Base-by-base conservation (phyloP, 1,284 basidiomycete species). In the Ceraceosorus guamensis region DNA sequence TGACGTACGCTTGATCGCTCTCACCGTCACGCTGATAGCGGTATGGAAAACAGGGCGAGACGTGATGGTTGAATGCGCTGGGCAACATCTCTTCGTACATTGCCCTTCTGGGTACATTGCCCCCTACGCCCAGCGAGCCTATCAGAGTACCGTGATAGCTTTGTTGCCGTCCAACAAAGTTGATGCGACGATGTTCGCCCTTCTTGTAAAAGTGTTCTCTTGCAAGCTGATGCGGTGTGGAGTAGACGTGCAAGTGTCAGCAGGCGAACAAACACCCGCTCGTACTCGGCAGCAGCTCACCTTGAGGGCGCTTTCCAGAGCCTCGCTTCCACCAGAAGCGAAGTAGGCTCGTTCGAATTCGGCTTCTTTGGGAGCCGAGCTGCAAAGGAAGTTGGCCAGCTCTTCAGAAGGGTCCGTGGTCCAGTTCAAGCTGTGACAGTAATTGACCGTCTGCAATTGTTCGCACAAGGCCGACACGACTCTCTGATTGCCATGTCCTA, bases 381-480 rank as follows among this genome's bases (percentile, higher is more conserved):
- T 48, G 6, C 56, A 37, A 32, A 55, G 46, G 7, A 48, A 35
- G 31, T 55, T 43, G n/a, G 67, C 65, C 8, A 69, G 49, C 43
- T 67, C 65, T 52, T 69, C 67, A 14, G 62, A 55, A 39, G 61
- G 67, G 39, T 41, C 39, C 39, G 39, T 41, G 39, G 39, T 16
- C 39, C 39, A 41, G 39, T 41, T 41, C 11, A 11, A 11, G 11
- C 11, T 11, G 39, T 41, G 39, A 11, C 10, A 11, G 39, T 41
- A 41, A 16, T 41, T 41, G 39, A 41, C 39, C 11, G 39, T 11
- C 11, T 41, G 10, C 39, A 41, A 41, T 16, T 41, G 39, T 16
- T 41, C 39, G 11, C 11, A 11, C 39, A 41, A 16, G 39, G 39
- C 39, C 39, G 39, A 11, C 11, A 41, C 16, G 11, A 41, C 16